Evolutionary conservation across 768 basidiomycete species (phyloP), one percentile per base, ranked within the genome.

Genomic region (Panaeolus papilionaceus): DNA sequence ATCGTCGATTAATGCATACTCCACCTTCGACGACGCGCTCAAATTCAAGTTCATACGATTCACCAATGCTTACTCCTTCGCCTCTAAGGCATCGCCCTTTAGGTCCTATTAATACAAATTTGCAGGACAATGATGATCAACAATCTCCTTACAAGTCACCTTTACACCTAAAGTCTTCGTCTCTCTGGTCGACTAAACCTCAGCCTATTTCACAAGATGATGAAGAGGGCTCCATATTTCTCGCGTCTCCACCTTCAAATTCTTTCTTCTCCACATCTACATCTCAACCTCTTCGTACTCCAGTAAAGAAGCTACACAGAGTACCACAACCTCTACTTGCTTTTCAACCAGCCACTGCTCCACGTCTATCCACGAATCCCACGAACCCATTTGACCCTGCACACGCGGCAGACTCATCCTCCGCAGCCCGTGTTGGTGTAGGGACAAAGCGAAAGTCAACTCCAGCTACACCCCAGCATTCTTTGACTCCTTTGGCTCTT

Each of bases 371-470:
- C 20, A 49, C 20, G 11, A 49, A 49, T 58, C 54, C 54, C 54
- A 58, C 54, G 54, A 58, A 58, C 37, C 26, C 33, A 28, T 58
- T 28, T 33, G 54, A 58, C 54, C 54, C 54, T 58, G 67, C 70
- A 4, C 73, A 78, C 23, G 63, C 72, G 4, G 71, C 73, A 6
- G 62, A 75, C 49, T 54, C 70, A 6, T 63, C 67, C 42, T 69
- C 77, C 61, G 72, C 68, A 38, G 71, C 79, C 58, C 77, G 76
- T 12, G 71, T 81, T 42, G 82, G 83, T 12, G 79, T 84, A 2
- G 89, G 89, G 45, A 88, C 85, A 1, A 92, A 92, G 76, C 88
- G 91, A 73, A 92, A 92, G 75, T 88, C 89, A 5, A 82, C 80
- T 54, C 78, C 63, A 83, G 77, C 54, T 16, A 92, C 90, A 10